Conservation (phyloP, 768 basidiomycete genomes). For the Russula griseocarnosa region DNA sequence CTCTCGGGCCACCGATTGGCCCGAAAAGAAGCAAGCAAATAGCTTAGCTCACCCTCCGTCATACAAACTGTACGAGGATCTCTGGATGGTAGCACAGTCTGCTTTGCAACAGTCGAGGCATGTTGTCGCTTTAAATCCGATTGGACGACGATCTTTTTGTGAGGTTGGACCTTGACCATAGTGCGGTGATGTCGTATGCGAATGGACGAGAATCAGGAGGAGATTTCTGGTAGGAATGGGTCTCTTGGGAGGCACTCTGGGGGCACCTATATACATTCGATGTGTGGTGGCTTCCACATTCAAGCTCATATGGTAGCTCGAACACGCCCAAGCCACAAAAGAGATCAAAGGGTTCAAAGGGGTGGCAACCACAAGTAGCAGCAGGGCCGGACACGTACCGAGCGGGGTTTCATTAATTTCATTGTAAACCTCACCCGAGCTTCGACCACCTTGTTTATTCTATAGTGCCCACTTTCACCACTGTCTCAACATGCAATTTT, state of each 20-base stretch:
- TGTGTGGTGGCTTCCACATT: slow-evolving; percentile 24
- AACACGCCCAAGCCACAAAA: slow-evolving; percentile 23
- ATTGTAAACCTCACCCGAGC: background rate
- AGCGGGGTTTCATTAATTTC: slow-evolving; percentile 12
- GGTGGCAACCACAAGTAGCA: slow-evolving; percentile 14
- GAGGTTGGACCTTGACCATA: slow-evolving; percentile 23
- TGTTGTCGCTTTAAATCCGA: slow-evolving; percentile 14
- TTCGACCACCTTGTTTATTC: background rate
- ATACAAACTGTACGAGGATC: slow-evolving; percentile 24
- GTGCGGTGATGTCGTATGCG: background rate
- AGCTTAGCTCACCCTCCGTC: slow-evolving; percentile 16
- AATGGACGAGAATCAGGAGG: background rate
- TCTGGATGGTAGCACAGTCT: slow-evolving; percentile 10
- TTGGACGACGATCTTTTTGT: slow-evolving; percentile 17
- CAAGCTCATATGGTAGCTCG: slow-evolving; percentile 20
- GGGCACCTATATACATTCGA: slow-evolving; percentile 20
- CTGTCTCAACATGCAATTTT: background rate
- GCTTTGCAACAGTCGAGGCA: slow-evolving; percentile 1
- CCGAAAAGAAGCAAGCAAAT: slow-evolving; percentile 16
- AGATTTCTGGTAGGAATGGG: background rate
- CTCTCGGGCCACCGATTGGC: slow-evolving; percentile 24
- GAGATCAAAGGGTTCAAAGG: slow-evolving; percentile 12
- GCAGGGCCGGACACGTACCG: slow-evolving; percentile 6
- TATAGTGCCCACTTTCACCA: background rate
- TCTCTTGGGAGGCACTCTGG: slow-evolving; percentile 1